These are phyloP conservation scores for Pseudocercospora eumusae DNA, from an alignment of 2,329 filamentous ascomycete genomes.

Conservation along the genomic window DNA sequence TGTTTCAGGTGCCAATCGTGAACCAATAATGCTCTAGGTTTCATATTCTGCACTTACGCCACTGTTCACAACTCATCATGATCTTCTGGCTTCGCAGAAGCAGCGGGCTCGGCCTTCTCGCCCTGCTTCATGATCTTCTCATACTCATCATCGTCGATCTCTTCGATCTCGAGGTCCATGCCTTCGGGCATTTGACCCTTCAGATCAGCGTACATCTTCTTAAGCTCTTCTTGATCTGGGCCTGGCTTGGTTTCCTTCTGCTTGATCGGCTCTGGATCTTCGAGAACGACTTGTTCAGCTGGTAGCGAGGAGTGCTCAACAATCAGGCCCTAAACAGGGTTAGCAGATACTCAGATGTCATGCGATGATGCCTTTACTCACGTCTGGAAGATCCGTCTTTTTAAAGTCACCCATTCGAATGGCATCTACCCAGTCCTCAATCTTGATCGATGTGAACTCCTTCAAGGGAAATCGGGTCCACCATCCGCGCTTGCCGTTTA, in stretches of 20 bases:
- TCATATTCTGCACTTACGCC: background rate
- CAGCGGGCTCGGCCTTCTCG: constrained; percentile 20
- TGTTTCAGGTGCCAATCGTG: too few relatives aligned
- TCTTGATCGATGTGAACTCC: constrained; percentile 57
- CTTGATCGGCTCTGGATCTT: constrained; percentile 25
- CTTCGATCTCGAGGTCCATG: constrained; percentile 39
- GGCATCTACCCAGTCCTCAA: constrained; percentile 88
- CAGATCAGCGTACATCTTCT: constrained; percentile 29
- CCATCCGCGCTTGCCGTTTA: constrained; percentile 86
- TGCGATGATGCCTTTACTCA: background rate
- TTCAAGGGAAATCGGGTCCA: constrained; percentile 70
- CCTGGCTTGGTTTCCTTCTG: constrained; percentile 17
- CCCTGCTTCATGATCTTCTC: constrained; percentile 36
- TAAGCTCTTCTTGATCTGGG: constrained; percentile 20
- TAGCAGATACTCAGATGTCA: background rate
- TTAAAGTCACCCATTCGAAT: constrained; percentile 84
- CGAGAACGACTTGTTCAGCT: constrained; percentile 29
- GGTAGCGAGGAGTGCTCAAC: constrained; percentile 34
- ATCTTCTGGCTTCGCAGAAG: constrained; percentile 16
- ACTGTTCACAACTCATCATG: constrained; percentile 38
- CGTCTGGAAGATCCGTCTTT: constrained; percentile 68
- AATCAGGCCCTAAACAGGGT: constrained; percentile 36
- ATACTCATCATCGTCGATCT: constrained; percentile 40
- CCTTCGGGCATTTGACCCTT: constrained; percentile 38
- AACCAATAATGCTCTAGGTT: background rate